Base-by-base conservation (phyloP, 345 rosid genomes). In the Acer saccharum region DNA sequence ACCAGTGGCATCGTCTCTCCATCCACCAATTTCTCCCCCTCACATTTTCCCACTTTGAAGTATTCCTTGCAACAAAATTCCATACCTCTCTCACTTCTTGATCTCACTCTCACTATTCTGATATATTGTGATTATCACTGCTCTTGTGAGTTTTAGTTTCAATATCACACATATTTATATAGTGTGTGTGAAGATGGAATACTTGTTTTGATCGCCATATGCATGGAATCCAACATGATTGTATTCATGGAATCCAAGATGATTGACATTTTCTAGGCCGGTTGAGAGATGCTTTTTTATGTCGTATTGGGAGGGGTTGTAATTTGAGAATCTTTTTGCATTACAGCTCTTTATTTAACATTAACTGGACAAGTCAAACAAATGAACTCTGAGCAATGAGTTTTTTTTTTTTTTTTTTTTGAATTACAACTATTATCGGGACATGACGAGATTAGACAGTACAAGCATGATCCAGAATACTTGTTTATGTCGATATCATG, bases 21-120 rank as follows among this genome's bases (percentile, higher is more conserved):
- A 48, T 87, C 93, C 23, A 91, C 95, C 75, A 87, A 72, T 79
- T 88, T 91, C 48, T 91, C 91, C 20, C 95, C 93, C 6, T 82
- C 79, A 29, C 93, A 91, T 74, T 80, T 83, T 3, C 92, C 93
- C 1, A 88, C 83, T 83, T 80, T 81, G 85, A 91, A 89, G 65
- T 54, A 54, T 7, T 84, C 88, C 82, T 84, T 81, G 85, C 78
- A 74, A 55, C 68, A 66, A 66, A 67, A 75, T 16, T 79, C 90
- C 92, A 89, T 87, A 3, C 17, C 65, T 71, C 25, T 46, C 68
- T 55, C 1, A 1, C 65, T 0, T 3, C 7, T 75, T 21, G 3
- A 2, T 41, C 44, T 41, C 44, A 41, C 44, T 41, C 44, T 41
- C 46, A 43, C 46, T 43, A 43, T 43, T 35, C 39, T 35, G 39